Base-by-base conservation (phyloP, 305 asterid genomes). In the Solanum hybrid region DNA sequence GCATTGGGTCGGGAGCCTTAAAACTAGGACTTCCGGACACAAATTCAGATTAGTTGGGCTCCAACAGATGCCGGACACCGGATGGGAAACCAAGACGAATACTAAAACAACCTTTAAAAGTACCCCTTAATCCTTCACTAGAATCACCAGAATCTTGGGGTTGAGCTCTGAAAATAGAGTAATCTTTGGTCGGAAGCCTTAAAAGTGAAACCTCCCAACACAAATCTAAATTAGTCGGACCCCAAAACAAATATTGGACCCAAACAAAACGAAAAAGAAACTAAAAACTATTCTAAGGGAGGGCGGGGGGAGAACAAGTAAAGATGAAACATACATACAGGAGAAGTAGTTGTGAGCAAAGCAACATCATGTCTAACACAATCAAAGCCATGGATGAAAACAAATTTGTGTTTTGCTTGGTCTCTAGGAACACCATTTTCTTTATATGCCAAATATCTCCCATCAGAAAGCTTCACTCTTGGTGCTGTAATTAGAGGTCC, bases 281-380 rank as follows among this genome's bases (percentile, higher is more conserved):
- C 4, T 18, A 89, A 3, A 18, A 88, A 67, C 11, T 57, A 57
- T 6, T 57, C 67, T 61, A 86, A 57, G 67, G 67, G 67, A 57
- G 67, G 67, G 69, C 69, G 2, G 11, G 69, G 69, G 24, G 24
- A 16, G 9, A 51, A 57, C 69, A 57, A 57, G 69, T 57, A 57
- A 75, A 69, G 22, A 61, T 11, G 81, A 67, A 51, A 26, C 69
- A 57, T 57, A 20, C 77, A 83, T 51, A 84, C 88, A 8, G 75
- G 88, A 84, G 88, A 84, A 51, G 14, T 84, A 46, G 88, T 84
- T 5, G 88, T 84, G 75, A 51, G 88, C 31, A 84, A 57, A 84
- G 75, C 88, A 51, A 84, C 88, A 51, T 84, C 88, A 84, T 84
- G 88, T 84, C 88, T 84, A 20, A 51, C 88, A 84, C 88, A 84